Evolutionary conservation across 1,284 basidiomycete species (phyloP), one percentile per base, ranked within the genome.

Genomic region (Moesziomyces sp.): DNA sequence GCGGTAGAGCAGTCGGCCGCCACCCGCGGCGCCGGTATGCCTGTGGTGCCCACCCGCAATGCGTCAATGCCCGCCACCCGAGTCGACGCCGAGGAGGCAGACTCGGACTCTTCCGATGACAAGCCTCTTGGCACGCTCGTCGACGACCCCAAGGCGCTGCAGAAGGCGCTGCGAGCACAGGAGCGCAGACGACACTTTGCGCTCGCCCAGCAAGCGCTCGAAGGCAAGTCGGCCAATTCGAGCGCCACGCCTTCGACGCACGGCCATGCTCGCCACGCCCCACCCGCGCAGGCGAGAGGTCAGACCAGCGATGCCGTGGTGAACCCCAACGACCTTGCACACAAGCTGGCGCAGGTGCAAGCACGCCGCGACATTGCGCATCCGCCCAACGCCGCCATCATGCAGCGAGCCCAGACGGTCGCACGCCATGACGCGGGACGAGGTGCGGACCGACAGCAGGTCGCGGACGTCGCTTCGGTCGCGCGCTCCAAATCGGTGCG

Each of bases 51-150:
- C 18, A 34, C 43, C 11, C 54, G 58, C 5, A 48, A 45, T 34
- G 54, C 53, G n/a, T 59, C 54, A 14, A 67, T 46, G 44, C 35
- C 65, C 7, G 28, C 61, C 21, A 14, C 57, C 6, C 47, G 40
- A 42, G 26, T 44, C 4, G 53, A 28, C 14, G 45, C 45, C 11
- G 58, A 46, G 13, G 23, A 62, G 7, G 71, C 52, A 14, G 63
- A 77, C 28, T 72, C 72, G 11, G 72, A 74, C 38, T 77, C 75
- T 3, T 72, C 75, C 9, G 72, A 75, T 30, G 72, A 77, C 35
- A 58, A 58, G 38, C 68, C 73, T 21, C 42, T 76, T 4, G 76
- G 67, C 30, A n/a, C 67, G 50, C 62, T 63, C n/a, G 68, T 78
- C 26, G 57, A 76, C 28, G 74, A 79, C 46, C 69, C 70, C 9